phyloP scores from a whole-genome alignment of 352 stramenopile genomes.

The Pythium pyrilobum region DNA sequence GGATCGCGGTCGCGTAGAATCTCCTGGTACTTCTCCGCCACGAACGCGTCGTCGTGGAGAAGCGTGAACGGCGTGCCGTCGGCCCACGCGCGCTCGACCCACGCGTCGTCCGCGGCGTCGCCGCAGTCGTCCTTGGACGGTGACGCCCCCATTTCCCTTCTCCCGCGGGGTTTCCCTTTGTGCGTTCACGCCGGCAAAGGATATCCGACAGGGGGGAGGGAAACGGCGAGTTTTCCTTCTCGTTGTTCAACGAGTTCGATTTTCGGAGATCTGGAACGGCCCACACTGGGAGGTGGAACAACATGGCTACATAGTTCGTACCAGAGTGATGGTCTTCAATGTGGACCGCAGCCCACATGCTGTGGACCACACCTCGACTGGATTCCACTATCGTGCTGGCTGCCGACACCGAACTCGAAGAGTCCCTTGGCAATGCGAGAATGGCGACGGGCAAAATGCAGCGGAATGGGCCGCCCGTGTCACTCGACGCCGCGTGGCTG shows the following conservation, averaged over 20 bases:
- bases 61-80: constrained; percentile 62
- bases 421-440: constrained; percentile 2
- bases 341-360: too few relatives aligned
- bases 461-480: constrained; percentile 23
- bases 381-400: too few relatives aligned
- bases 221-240: too few relatives aligned
- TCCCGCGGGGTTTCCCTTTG: too few relatives aligned
- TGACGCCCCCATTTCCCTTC: constrained; percentile 5
- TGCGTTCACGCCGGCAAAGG: too few relatives aligned
- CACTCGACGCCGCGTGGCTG: constrained; percentile 52
- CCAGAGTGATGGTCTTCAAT: too few relatives aligned
- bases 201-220: too few relatives aligned
- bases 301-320: not conserved
- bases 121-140: not conserved
- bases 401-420: constrained; percentile 21
- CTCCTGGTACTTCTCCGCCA: constrained; percentile 63
- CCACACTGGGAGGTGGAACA: not conserved
- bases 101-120: constrained; percentile 2
- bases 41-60: constrained; percentile 65
- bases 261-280: not conserved
- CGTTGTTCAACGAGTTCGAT: not conserved
- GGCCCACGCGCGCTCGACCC: constrained; percentile 8
- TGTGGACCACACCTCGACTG: too few relatives aligned
- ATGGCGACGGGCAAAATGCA: constrained; percentile 17
- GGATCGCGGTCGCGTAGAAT: constrained; percentile 8